Evolutionary conservation across 2,329 filamentous ascomycete species (phyloP), one percentile per base, ranked within the genome.

Genomic region (Colletotrichum graminicola): DNA sequence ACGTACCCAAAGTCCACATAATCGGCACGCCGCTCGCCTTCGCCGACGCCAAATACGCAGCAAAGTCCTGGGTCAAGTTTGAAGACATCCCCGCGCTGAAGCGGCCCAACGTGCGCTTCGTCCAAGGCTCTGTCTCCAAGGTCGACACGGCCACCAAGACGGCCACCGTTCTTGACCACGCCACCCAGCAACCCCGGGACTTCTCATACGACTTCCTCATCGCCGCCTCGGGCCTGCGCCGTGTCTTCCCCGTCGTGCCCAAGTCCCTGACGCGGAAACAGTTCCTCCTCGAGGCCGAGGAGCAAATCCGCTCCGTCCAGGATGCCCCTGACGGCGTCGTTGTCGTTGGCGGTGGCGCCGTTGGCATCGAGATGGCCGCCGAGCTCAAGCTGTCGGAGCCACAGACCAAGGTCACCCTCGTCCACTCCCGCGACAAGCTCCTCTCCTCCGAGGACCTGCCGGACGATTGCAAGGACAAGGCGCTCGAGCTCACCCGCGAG

Each of bases 361-460:
- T 95, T 1, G 93, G 93, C 11, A 90, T 95, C 66, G 93, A 95
- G 79, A 94, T 95, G 86, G 92, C 93, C 0, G 90, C 92, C 1
- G 93, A 96, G 81, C 83, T 95, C 65, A 95, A 94, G 80, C 79
- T 88, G 56, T 83, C 90, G 32, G 86, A 91, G 72, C 92, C 93
- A 0, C 76, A 87, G 14, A 82, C 89, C 65, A 87, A 87, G 51
- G 90, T 95, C n/a, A 93, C 89, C 1, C 86, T 96, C 1, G 88
- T 94, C 5, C 93, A 95, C 78, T 94, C 93, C 5, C 86, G 92
- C 26, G 84, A 87, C 34, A 88, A 88, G 76, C 87, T 95, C 1
- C 85, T 95, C 10, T 94, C 92, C 0, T 89, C 91, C 0, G 93
- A 96, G 81, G 89, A 88, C 3, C 85, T 96, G 2, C 90, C 92